A percentile compares a stretch with the other conserved stretches of the same genome.
phyloP scores from a whole-genome alignment of 106 monocot genomes.

The Dioscorea zingiberensis region DNA sequence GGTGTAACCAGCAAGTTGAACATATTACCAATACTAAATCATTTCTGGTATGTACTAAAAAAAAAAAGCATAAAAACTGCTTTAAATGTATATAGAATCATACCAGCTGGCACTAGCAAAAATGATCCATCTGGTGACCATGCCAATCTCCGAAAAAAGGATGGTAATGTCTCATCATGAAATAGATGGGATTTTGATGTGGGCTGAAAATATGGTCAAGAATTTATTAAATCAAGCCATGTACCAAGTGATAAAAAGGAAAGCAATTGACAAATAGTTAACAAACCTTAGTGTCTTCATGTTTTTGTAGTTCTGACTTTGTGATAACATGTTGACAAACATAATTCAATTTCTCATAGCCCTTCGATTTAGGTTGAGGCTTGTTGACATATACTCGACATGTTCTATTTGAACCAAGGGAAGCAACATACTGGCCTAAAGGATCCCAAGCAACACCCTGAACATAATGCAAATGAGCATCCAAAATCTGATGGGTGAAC shows the following conservation, averaged over 20 bases:
- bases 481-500: conserved; percentile 83
- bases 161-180: conserved; percentile 95
- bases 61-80: too few relatives aligned
- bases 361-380: conserved; percentile 55
- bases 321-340: conserved; percentile 68
- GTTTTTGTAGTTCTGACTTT: conserved; percentile 45
- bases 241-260: not conserved
- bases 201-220: conserved; percentile 25
- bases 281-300: conserved; percentile 69
- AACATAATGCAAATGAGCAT: conserved; percentile 93
- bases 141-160: conserved; percentile 80
- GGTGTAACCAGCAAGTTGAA: too few relatives aligned
- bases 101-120: conserved; percentile 87
- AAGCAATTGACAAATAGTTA: not conserved
- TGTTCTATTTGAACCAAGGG: conserved; percentile 90
- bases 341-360: conserved; percentile 63
- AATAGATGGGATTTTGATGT: conserved; percentile 59
- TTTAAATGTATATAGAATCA: not conserved
- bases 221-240: not conserved
- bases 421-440: conserved; percentile 78
- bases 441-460: conserved; percentile 99
- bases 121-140: conserved; percentile 99
- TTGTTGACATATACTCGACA: conserved; percentile 76
- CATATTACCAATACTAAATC: not conserved
- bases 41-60: not conserved